phyloP scores from a whole-genome alignment of 371 early-diverging fungal genomes.

The Zychaea mexicana region DNA sequence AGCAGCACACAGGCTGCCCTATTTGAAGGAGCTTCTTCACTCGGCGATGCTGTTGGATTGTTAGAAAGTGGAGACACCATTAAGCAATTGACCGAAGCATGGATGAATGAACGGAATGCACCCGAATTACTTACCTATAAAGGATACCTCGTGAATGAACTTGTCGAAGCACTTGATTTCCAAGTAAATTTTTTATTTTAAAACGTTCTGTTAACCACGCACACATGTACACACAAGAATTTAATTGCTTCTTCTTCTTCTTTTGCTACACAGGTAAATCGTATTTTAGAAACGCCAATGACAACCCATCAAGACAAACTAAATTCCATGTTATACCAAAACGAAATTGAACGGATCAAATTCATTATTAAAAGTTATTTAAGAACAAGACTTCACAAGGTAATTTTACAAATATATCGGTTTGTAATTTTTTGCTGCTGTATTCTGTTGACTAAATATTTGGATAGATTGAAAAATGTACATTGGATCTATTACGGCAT shows the following conservation, averaged over 20 bases:
- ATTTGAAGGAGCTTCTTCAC: neutral
- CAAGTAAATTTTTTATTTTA: no score
- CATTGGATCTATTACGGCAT: conserved; percentile 41
- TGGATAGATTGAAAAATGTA: conserved; percentile 58
- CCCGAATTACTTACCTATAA: conserved; percentile 77
- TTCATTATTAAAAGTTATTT: conserved; percentile 78
- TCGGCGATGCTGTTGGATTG: neutral
- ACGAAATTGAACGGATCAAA: conserved; percentile 84
- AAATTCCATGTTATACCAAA: conserved; percentile 68
- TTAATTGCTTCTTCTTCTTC: no score
- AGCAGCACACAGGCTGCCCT: neutral
- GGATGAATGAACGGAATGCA: conserved; percentile 82
- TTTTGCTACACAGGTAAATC: conserved; percentile 1
- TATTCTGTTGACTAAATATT: no score
- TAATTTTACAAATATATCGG: no score
- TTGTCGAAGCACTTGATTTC: conserved; percentile 62
- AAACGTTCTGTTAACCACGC: no score
- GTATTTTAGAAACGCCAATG: neutral
- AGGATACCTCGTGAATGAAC: conserved; percentile 45
- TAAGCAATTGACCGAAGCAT: conserved; percentile 58
- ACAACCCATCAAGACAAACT: conserved; percentile 32
- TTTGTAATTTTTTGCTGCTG: no score
- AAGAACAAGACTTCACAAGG: conserved; percentile 69
- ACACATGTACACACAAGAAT: no score
- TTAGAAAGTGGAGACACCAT: conserved; percentile 30